Base-by-base conservation (phyloP, 306 rosid species). In the Potentilla sterilis region DNA sequence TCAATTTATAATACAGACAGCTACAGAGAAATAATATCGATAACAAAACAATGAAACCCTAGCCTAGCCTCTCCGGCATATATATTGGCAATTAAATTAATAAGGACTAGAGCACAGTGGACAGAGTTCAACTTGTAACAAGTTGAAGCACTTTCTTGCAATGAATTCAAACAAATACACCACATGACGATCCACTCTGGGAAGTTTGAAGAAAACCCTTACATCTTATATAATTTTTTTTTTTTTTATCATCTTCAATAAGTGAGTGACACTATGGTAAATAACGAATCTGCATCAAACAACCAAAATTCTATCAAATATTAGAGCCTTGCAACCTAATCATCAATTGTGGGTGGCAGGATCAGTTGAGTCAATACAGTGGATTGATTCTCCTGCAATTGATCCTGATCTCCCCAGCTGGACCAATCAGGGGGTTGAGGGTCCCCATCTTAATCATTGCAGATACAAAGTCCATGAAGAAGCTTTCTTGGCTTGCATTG, bases 401-500 rank as follows among this genome's bases (percentile, higher is more conserved):
- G 80, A 83, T 85, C 74, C 97, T 83, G 14, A 94, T 65, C 84
- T 94, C 89, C 0, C 97, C 97, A 0, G 67, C 75, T 42, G 94
- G 87, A 5, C 93, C 94, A 16, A 92, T 93, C 80, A 93, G 94
- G 28, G 98, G 94, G 22, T 55, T 82, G 43, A 89, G 87, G 69
- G 84, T 87, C 22, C 97, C 94, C 98, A 93, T 91, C 89, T 70
- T 87, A 83, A 87, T 80, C 94, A 93, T 87, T 12, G 92, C 97
- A 0, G 46, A 19, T 6, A 47, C 89, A 47, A 93, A 93, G 80
- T 91, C 94, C 9, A 86, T 21, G 16, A n/a, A 48, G 82, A 91
- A 91, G 58, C 75, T 59, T 35, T 5, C 28, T 0, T 78, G 85
- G 38, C 72, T 21, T 18, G 46, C 12, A 72, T 69, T 69, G 37